Percentiles rank a stretch among this genome's conserved stretches.
phyloP scores from a whole-genome alignment of 176 grass and related monocot species.

The Carex myosuroides region DNA sequence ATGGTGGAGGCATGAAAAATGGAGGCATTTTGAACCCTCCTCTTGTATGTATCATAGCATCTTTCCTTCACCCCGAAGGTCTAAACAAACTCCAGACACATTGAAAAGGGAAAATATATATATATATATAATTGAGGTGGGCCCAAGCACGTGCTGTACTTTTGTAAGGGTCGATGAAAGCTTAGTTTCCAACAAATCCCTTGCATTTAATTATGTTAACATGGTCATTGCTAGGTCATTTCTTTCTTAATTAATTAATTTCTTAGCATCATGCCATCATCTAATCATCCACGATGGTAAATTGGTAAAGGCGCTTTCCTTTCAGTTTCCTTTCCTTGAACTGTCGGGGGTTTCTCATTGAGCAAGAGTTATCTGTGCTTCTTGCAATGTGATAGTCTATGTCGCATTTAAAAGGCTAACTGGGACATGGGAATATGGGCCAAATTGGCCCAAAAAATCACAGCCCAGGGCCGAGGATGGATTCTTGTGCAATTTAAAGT shows the following conservation, averaged over 20 bases:
- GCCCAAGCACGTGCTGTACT: background rate
- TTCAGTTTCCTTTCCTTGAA: slow-evolving; percentile 10
- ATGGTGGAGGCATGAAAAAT: too few relatives aligned
- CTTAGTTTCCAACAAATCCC: slow-evolving; percentile 3
- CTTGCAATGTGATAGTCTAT: background rate
- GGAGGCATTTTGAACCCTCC: too few relatives aligned
- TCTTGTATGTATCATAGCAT: too few relatives aligned
- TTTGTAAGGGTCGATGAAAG: background rate
- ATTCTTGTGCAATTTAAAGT: background rate
- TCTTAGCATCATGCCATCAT: background rate
- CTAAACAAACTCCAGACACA: background rate
- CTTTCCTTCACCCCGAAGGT: too few relatives aligned
- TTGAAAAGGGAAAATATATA: background rate
- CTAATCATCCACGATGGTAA: background rate
- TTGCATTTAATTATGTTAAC: slow-evolving; percentile 5
- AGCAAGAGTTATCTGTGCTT: background rate
- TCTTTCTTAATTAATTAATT: slow-evolving; percentile 19
- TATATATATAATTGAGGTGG: too few relatives aligned
- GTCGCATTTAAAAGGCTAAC: background rate
- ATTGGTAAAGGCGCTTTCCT: background rate
- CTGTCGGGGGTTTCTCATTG: background rate
- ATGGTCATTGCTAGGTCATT: slow-evolving; percentile 11
- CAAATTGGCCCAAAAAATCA: background rate
- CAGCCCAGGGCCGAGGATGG: background rate
- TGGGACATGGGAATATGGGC: background rate